Evolutionary conservation across 2,329 filamentous ascomycete genomes (phyloP).

Genomic region (Passalora sequoiae): DNA sequence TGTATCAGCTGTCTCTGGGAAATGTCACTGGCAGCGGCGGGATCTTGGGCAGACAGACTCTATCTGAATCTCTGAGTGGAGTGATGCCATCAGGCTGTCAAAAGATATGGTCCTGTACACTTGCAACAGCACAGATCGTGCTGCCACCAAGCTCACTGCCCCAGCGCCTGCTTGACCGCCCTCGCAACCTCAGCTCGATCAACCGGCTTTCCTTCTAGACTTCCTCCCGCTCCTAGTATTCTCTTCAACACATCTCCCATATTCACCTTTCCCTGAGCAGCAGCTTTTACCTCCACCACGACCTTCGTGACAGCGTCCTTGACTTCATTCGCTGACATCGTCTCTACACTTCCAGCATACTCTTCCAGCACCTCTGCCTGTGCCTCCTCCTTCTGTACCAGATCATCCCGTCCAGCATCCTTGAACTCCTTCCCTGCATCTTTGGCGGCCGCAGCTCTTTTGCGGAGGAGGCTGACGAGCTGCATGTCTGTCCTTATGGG

Average conservation of each 20-base stretch:
- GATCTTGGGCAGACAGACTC: no score
- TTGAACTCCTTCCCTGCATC: conserved; percentile 61
- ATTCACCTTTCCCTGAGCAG: conserved; percentile 44
- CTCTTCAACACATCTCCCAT: conserved; percentile 61
- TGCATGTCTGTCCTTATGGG: conserved; percentile 68
- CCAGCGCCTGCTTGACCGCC: conserved; percentile 50
- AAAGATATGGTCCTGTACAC: no score
- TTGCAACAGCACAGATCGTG: no score
- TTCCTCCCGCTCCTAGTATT: conserved; percentile 47
- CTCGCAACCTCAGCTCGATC: conserved; percentile 58
- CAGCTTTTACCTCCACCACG: conserved; percentile 46
- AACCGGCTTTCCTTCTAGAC: conserved; percentile 59
- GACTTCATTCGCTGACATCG: conserved; percentile 56
- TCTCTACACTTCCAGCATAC: conserved; percentile 58
- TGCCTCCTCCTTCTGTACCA: conserved; percentile 64
- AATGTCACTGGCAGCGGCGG: no score
- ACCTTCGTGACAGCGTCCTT: conserved; percentile 48
- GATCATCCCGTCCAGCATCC: conserved; percentile 59
- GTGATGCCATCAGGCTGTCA: no score
- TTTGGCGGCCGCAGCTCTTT: conserved; percentile 53
- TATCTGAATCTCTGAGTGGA: no score
- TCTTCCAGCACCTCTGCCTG: conserved; percentile 62
- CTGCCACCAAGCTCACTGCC: conserved; percentile 14
- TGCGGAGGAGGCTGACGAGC: conserved; percentile 62
- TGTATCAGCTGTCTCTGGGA: no score